Evolutionary conservation across 108 stramenopile genomes (phyloP), one percentile per base, ranked within the genome.

Genomic region (Fistulifera pelliculosa): DNA sequence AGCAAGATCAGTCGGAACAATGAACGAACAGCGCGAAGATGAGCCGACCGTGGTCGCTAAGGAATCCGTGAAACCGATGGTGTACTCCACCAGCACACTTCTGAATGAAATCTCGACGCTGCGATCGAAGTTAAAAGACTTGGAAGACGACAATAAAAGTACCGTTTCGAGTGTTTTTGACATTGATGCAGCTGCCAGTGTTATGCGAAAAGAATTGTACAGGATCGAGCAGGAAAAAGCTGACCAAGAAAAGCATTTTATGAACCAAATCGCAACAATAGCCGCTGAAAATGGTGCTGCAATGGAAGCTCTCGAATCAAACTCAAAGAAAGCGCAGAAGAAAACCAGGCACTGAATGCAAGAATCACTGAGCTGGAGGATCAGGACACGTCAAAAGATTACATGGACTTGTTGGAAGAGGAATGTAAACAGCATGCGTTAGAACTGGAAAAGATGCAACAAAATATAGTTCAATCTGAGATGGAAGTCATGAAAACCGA

Each of bases 151-250:
- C 12, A 27, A 16, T 23, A 7, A 22, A 22, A 51, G 50, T 11
- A 27, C 50, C 12, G 50, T 51, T 27, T 51, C 50, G 7, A 27
- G 25, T 27, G 50, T 23, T 27, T 16, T 51, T 45, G 21, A 17
- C 21, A 19, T 17, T 8, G 44, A 45, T 45, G 44, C 16, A 11
- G 44, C 44, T 8, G 19, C 31, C 2, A 54, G n/a, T 38, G 13
- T 19, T 6, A 17, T 66, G 40, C 35, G 57, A 16, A 66, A 66
- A 39, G 50, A 66, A 52, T 35, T 66, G 24, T 25, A 47, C 25
- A 49, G 43, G 27, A 38, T 66, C 1, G 57, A 51, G 26, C 18
- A 58, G 10, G 65, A 66, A 24, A 58, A 58, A 50, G 65, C 65
- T 19, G 22, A 40, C 19, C 38, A 50, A 13, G 57, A 66, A 44